Conservation (phyloP, 306 rosid species). For the Cicer pinnatifidum region DNA sequence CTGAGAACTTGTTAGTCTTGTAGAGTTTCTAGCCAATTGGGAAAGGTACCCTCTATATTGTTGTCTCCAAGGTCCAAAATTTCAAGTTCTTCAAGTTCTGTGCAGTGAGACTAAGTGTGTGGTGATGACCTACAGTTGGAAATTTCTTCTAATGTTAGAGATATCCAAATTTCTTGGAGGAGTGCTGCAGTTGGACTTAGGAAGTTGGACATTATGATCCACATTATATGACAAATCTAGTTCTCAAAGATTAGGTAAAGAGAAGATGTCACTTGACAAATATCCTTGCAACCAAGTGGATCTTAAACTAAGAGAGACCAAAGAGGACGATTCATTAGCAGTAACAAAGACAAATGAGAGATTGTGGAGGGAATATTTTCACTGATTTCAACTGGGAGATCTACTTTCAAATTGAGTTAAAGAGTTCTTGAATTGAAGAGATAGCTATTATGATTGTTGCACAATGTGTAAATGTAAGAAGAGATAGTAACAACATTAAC, state of each 20-base stretch:
- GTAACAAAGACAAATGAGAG: neutral
- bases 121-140: neutral
- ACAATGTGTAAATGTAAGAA: too few species aligned
- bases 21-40: constrained; percentile 46
- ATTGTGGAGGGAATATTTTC: neutral
- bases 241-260: too few species aligned
- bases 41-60: constrained; percentile 44
- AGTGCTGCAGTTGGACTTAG: too few species aligned
- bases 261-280: neutral
- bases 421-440: too few species aligned
- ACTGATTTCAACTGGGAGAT: neutral
- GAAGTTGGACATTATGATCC: too few species aligned
- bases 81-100: too few species aligned
- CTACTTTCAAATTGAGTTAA: too few species aligned
- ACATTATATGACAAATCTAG: too few species aligned
- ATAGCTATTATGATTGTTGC: too few species aligned
- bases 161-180: too few species aligned
- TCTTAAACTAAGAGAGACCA: neutral
- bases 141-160: constrained; percentile 35
- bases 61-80: constrained; percentile 49
- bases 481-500: too few species aligned
- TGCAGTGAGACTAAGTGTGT: too few species aligned
- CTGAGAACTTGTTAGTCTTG: constrained; percentile 43
- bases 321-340: neutral
- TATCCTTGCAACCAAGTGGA: neutral